Conservation (phyloP, 257 asterid genomes). For the Solanum boliviense region DNA sequence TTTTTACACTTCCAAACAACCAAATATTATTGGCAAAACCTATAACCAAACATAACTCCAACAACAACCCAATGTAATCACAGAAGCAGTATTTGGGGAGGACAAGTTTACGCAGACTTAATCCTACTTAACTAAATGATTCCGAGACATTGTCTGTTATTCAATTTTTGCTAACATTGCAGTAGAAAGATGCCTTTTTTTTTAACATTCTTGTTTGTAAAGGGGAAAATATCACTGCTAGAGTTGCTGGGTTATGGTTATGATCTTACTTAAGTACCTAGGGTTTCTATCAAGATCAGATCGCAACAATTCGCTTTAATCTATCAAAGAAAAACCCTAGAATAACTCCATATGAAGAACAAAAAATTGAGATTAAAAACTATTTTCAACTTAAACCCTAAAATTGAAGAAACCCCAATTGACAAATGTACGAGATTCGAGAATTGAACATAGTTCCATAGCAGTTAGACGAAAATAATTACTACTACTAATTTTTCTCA, state of each 20-base stretch:
- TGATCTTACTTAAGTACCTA: neutral
- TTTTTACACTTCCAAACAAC: neutral
- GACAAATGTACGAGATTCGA: neutral
- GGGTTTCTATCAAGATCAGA: neutral
- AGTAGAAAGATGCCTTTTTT: neutral
- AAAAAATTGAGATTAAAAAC: neutral
- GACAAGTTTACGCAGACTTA: neutral
- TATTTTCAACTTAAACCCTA: neutral
- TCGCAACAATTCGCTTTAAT: neutral
- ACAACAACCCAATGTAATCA: neutral
- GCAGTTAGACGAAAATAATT: neutral
- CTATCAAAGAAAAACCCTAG: neutral
- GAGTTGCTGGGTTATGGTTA: neutral
- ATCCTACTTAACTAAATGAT: neutral
- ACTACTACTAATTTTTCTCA: neutral
- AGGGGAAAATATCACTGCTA: neutral
- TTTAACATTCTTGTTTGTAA: neutral
- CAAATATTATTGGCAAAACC: neutral
- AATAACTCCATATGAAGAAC: neutral
- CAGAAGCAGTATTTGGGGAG: neutral
- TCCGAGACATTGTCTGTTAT: neutral
- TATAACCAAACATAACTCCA: neutral
- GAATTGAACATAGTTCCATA: neutral
- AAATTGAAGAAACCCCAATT: neutral
- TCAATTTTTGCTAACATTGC: neutral